A percentile compares a stretch with the other conserved stretches of the same genome.
These are phyloP conservation scores for Aspergillus saccharolyticus DNA, from an alignment of 495 filamentous ascomycete species.

Conservation along the genomic window DNA sequence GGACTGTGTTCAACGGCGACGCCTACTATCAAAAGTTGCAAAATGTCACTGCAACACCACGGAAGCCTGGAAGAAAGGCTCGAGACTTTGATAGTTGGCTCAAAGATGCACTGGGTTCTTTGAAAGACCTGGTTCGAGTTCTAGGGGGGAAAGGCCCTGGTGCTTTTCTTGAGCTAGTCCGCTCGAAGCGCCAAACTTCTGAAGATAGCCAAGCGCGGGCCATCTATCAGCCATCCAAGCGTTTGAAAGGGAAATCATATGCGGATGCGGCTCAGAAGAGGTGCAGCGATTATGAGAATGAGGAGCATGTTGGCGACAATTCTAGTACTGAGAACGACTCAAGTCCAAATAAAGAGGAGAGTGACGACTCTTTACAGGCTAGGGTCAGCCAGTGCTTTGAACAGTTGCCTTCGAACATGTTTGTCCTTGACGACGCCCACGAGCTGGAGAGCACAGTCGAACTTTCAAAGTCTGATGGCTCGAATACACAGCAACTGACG, in stretches of 20 bases:
- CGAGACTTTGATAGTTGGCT: slow-evolving; percentile 54
- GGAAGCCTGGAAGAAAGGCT: slow-evolving; percentile 33
- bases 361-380: slow-evolving; percentile 2
- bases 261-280: slow-evolving; percentile 3
- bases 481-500: slow-evolving; percentile 6
- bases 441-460: neutral
- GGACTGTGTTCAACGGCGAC: slow-evolving; percentile 37
- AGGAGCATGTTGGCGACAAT: slow-evolving; percentile 14
- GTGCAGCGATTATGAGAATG: neutral
- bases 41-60: slow-evolving; percentile 47
- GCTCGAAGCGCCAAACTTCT: slow-evolving; percentile 19
- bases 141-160: slow-evolving; percentile 25
- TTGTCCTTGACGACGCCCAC: neutral
- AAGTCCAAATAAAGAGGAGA: slow-evolving; percentile 8
- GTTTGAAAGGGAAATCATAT: slow-evolving; percentile 26
- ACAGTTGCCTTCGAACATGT: neutral
- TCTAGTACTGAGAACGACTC: slow-evolving; percentile 14
- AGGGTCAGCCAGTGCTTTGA: slow-evolving; percentile 8
- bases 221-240: slow-evolving; percentile 30
- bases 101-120: slow-evolving; percentile 30
- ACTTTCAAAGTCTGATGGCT: neutral
- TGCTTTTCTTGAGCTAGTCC: slow-evolving; percentile 26
- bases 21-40: slow-evolving; percentile 48
- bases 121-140: slow-evolving; percentile 38
- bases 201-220: slow-evolving; percentile 16